Evolutionary conservation across 176 grass and related monocot species (phyloP).

Genomic region (Oryza rufipogon): DNA sequence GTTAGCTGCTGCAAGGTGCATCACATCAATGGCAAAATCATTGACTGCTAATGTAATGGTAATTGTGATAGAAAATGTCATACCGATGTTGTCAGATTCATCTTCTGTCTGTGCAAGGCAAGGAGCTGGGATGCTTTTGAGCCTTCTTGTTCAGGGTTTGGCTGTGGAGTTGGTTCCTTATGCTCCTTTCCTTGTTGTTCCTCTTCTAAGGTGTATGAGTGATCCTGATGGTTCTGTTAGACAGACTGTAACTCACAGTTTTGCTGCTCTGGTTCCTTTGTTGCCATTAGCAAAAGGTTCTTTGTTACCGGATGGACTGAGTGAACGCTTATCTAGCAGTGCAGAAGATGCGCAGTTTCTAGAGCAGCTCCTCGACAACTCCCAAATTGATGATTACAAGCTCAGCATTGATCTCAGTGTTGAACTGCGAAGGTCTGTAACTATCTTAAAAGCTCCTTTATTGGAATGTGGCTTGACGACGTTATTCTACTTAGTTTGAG

Average conservation of each 20-base stretch:
- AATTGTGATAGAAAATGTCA: slow-evolving; percentile 83
- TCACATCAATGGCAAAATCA: slow-evolving; percentile 96
- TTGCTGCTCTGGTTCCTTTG: slow-evolving; percentile 94
- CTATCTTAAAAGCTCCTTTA: slow-evolving; percentile 20
- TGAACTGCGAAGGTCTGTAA: slow-evolving; percentile 73
- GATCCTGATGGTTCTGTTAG: slow-evolving; percentile 89
- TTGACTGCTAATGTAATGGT: slow-evolving; percentile 83
- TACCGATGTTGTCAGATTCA: slow-evolving; percentile 91
- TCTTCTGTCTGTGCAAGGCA: slow-evolving; percentile 92
- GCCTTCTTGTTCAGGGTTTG: slow-evolving; percentile 95
- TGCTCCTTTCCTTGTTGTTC: slow-evolving; percentile 94
- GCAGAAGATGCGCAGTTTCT: slow-evolving; percentile 88
- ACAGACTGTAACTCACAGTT: slow-evolving; percentile 96
- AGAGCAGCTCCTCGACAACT: slow-evolving; percentile 98
- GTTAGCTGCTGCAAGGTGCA: slow-evolving; percentile 93
- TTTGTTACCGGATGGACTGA: slow-evolving; percentile 68
- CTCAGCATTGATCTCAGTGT: slow-evolving; percentile 86
- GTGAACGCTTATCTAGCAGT: slow-evolving; percentile 76
- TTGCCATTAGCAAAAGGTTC: slow-evolving; percentile 85
- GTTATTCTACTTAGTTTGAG: slow-evolving; percentile 1
- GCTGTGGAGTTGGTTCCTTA: slow-evolving; percentile 91
- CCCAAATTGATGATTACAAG: slow-evolving; percentile 97
- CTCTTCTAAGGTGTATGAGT: slow-evolving; percentile 96
- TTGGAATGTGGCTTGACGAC: slow-evolving; percentile 13
- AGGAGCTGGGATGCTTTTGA: slow-evolving; percentile 95